These are phyloP conservation scores for Penicillium digitatum DNA, from an alignment of 2,329 filamentous ascomycete genomes.

Conservation along the genomic window DNA sequence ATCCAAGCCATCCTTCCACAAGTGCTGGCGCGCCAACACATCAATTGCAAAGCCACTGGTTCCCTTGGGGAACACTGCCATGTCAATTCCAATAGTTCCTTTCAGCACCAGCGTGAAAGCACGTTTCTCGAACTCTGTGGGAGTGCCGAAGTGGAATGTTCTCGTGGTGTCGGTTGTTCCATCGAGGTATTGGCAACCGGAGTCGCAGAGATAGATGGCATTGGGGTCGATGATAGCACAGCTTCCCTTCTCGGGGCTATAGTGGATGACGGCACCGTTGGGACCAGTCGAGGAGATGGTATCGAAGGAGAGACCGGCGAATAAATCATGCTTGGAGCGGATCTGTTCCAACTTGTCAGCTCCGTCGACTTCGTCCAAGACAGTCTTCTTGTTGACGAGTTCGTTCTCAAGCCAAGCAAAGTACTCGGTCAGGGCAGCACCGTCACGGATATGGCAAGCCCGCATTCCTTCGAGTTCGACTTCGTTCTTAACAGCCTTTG, in stretches of 20 bases:
- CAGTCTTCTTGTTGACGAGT: constrained; percentile 66
- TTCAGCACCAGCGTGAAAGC: constrained; percentile 93
- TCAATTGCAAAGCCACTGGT: constrained; percentile 93
- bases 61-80: constrained; percentile 85
- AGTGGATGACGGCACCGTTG: constrained; percentile 93
- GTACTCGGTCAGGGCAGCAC: constrained; percentile 83
- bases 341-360: constrained; percentile 79
- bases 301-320: constrained; percentile 86
- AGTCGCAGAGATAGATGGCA: constrained; percentile 91
- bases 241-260: constrained; percentile 77
- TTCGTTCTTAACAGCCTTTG: constrained; percentile 92
- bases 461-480: constrained; percentile 89
- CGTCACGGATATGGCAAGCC: constrained; percentile 87
- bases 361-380: constrained; percentile 82
- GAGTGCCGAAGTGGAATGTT: constrained; percentile 85
- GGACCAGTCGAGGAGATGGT: constrained; percentile 94
- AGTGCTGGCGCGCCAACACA: constrained; percentile 77
- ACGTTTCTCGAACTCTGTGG: constrained; percentile 76
- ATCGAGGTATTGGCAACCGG: constrained; percentile 91
- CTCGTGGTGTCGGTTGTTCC: constrained; percentile 95
- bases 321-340: constrained; percentile 62
- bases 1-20: constrained; percentile 91
- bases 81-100: constrained; percentile 84
- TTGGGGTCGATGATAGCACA: constrained; percentile 81
- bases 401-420: constrained; percentile 97